phyloP scores from a whole-genome alignment of 768 basidiomycete genomes.

The Xanthoconium purpureum region DNA sequence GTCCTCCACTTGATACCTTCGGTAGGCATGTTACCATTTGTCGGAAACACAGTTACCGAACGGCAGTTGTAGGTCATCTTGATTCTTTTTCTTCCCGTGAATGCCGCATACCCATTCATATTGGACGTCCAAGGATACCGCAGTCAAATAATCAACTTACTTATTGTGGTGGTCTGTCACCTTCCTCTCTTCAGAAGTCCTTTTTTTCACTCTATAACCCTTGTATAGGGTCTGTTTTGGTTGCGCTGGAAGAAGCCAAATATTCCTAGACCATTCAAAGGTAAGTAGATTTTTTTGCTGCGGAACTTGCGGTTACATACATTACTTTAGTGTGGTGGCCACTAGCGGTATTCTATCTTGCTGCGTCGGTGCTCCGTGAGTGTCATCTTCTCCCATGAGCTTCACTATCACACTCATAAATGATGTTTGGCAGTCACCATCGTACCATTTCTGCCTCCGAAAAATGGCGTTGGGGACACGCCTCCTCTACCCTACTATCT shows the following conservation, averaged over 20 bases:
- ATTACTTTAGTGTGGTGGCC: conserved; percentile 48
- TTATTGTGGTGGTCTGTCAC: conserved; percentile 46
- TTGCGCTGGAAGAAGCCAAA: conserved; percentile 51
- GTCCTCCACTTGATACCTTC: conserved; percentile 55
- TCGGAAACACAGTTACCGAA: background rate
- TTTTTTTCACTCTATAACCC: background rate
- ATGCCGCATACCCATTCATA: conserved; percentile 57
- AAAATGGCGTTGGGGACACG: conserved; percentile 54
- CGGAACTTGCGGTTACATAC: conserved; percentile 2
- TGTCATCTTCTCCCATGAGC: background rate
- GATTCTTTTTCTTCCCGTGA: conserved; percentile 50
- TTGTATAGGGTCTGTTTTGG: conserved; percentile 51
- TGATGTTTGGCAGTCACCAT: conserved; percentile 41
- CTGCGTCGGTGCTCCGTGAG: conserved; percentile 48
- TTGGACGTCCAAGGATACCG: conserved; percentile 51
- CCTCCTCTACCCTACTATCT: conserved; percentile 59
- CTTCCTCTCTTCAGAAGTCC: conserved; percentile 18
- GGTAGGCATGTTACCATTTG: conserved; percentile 21
- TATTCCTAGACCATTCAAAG: conserved; percentile 51
- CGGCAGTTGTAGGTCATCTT: conserved; percentile 41
- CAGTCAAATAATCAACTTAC: conserved; percentile 51
- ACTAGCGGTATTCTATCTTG: conserved; percentile 53
- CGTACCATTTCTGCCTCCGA: conserved; percentile 52
- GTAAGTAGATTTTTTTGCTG: conserved; percentile 12
- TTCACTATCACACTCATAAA: conserved; percentile 11